A percentile compares a stretch with the other conserved stretches of the same genome.
phyloP scores from a whole-genome alignment of 495 filamentous ascomycete species.

The Talaromyces thailandensis region DNA sequence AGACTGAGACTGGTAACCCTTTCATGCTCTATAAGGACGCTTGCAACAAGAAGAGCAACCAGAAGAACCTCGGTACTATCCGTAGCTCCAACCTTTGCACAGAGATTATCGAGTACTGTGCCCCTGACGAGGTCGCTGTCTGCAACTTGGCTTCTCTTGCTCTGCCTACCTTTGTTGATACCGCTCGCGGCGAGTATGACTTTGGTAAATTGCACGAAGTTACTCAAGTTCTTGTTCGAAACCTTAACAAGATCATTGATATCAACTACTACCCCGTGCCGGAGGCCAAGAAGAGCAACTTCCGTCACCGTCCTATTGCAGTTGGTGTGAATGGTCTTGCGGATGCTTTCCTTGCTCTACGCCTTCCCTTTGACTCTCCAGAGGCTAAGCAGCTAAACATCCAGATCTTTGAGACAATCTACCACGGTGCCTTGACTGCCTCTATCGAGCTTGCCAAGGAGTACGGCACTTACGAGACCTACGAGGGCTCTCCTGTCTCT shows the following conservation, averaged over 20 bases:
- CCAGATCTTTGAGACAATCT: constrained; percentile 99
- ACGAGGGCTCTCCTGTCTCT: constrained; percentile 87
- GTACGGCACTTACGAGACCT: constrained; percentile 77
- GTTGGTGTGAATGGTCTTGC: constrained; percentile 97
- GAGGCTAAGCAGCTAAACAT: constrained; percentile 91
- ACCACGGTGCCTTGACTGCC: constrained; percentile 86
- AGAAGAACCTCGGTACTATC: constrained; percentile 97
- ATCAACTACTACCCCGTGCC: constrained; percentile 93
- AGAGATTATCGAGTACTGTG: constrained; percentile 95
- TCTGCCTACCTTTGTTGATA: constrained; percentile 81
- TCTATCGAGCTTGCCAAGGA: constrained; percentile 79
- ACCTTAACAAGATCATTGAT: constrained; percentile 96
- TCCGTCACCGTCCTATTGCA: constrained; percentile 89
- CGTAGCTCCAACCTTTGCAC: constrained; percentile 98
- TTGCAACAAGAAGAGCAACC: constrained; percentile 98
- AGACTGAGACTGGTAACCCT: constrained; percentile 97
- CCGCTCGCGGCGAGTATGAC: constrained; percentile 72
- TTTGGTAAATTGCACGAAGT: constrained; percentile 95
- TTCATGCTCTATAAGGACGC: constrained; percentile 99
- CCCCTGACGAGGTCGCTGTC: constrained; percentile 95
- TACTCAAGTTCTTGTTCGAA: constrained; percentile 76
- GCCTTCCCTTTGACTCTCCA: constrained; percentile 91
- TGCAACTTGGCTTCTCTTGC: constrained; percentile 96
- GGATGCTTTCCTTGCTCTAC: constrained; percentile 96
- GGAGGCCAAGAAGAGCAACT: constrained; percentile 90